Conservation (phyloP, 768 basidiomycete genomes). For the Collybiopsis confluens region DNA sequence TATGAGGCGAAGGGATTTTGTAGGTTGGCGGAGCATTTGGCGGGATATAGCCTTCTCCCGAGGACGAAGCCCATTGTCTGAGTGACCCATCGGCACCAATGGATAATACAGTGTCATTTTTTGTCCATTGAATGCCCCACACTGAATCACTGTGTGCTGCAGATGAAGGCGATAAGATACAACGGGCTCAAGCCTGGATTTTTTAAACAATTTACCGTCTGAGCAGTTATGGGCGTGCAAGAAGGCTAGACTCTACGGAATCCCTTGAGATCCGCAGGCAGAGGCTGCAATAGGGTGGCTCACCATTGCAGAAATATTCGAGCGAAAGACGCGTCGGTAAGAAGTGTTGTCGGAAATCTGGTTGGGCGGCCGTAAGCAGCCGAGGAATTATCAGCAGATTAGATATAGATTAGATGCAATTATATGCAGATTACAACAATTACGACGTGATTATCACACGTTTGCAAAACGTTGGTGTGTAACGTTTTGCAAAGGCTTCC, state of each 20-base stretch:
- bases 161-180: constrained; percentile 26
- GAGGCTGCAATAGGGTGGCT: background rate
- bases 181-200: background rate
- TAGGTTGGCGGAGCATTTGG: background rate
- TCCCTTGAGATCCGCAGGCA: background rate
- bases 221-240: constrained; percentile 68
- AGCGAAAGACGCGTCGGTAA: too few species aligned
- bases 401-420: too few species aligned
- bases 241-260: constrained; percentile 62
- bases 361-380: too few species aligned
- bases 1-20: constrained; percentile 55
- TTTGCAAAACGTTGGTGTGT: too few species aligned
- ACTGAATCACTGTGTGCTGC: constrained; percentile 77
- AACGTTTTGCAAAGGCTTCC: too few species aligned
- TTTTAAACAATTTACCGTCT: constrained; percentile 53
- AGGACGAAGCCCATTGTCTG: constrained; percentile 65
- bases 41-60: constrained; percentile 55
- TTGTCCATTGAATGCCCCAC: constrained; percentile 76
- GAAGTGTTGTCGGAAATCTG: too few species aligned
- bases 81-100: constrained; percentile 76
- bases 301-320: background rate
- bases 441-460: too few species aligned
- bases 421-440: too few species aligned
- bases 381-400: too few species aligned
- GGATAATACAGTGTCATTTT: constrained; percentile 59